Percentiles rank a stretch among this genome's conserved stretches.
Evolutionary conservation across 257 asterid species (phyloP).

Genomic region (Leonotis leonurus): DNA sequence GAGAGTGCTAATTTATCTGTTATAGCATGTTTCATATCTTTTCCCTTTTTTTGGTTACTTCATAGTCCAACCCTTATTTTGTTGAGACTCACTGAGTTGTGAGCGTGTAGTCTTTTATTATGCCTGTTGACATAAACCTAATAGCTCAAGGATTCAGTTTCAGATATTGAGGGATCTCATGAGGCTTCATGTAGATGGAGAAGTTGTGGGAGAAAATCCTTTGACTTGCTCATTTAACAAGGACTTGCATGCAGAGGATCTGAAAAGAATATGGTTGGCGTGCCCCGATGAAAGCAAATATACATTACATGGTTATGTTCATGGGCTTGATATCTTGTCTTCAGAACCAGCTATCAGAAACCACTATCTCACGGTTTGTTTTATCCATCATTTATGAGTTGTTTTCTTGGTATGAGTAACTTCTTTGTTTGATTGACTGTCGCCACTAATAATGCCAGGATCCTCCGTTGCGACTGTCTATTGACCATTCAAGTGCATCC

Average conservation of each 20-base stretch:
- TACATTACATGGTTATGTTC: conserved; percentile 44
- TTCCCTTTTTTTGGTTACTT: too few relatives aligned
- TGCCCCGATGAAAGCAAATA: conserved; percentile 40
- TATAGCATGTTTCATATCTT: too few relatives aligned
- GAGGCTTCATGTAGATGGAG: conserved; percentile 61
- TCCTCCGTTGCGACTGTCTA: conserved; percentile 54
- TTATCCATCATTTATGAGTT: background rate
- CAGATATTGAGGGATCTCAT: conserved; percentile 48
- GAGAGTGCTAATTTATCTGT: background rate
- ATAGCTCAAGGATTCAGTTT: conserved; percentile 13
- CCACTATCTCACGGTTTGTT: conserved; percentile 49
- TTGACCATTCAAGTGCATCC: conserved; percentile 57
- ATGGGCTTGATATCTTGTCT: conserved; percentile 39
- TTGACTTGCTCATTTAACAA: conserved; percentile 30
- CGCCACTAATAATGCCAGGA: conserved; percentile 37
- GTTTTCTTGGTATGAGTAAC: background rate
- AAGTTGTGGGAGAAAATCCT: conserved; percentile 53
- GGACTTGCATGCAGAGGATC: conserved; percentile 31
- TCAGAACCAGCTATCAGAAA: conserved; percentile 27
- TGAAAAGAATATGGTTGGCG: conserved; percentile 30
- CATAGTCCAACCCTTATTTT: background rate
- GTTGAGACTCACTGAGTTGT: background rate
- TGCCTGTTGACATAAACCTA: too few relatives aligned
- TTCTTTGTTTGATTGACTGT: conserved; percentile 1
- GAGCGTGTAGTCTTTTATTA: too few relatives aligned